Evolutionary conservation across 768 basidiomycete species (phyloP).

Genomic region (Zangia roseola): DNA sequence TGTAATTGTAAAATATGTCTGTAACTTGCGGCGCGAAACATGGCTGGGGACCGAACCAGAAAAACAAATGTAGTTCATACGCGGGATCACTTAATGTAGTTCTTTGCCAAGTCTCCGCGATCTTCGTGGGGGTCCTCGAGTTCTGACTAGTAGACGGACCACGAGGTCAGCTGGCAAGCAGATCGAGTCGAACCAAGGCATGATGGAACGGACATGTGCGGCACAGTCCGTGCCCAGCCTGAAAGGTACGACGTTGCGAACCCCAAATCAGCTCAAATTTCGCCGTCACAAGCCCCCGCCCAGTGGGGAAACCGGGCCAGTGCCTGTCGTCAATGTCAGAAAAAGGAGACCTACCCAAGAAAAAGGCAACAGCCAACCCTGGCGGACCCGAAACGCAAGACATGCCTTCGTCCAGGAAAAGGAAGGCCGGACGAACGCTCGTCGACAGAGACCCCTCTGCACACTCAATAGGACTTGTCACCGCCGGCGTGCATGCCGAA

Average conservation of each 20-base stretch:
- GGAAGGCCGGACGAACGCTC: conserved; percentile 22
- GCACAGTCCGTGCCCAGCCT: conserved; percentile 17
- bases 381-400: conserved; percentile 18
- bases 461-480: conserved; percentile 13
- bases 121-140: too few relatives aligned
- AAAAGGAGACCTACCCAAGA: conserved; percentile 22
- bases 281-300: conserved; percentile 14
- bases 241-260: conserved; percentile 19
- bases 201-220: conserved; percentile 9
- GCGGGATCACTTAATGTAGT: too few relatives aligned
- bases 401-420: conserved; percentile 23
- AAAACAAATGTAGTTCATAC: too few relatives aligned
- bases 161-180: not conserved
- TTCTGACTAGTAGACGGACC: not conserved
- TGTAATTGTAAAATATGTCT: too few relatives aligned
- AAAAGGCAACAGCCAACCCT: conserved; percentile 19
- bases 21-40: too few relatives aligned
- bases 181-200: not conserved
- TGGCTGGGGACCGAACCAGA: too few relatives aligned
- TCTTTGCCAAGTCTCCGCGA: too few relatives aligned
- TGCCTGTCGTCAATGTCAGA: conserved; percentile 25
- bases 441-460: conserved; percentile 10
- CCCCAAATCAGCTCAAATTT: conserved; percentile 28
- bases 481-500: conserved; percentile 8
- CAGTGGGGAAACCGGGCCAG: conserved; percentile 7